Evolutionary conservation across 352 stramenopile species (phyloP).

Genomic region (Phytophthora cactorum): DNA sequence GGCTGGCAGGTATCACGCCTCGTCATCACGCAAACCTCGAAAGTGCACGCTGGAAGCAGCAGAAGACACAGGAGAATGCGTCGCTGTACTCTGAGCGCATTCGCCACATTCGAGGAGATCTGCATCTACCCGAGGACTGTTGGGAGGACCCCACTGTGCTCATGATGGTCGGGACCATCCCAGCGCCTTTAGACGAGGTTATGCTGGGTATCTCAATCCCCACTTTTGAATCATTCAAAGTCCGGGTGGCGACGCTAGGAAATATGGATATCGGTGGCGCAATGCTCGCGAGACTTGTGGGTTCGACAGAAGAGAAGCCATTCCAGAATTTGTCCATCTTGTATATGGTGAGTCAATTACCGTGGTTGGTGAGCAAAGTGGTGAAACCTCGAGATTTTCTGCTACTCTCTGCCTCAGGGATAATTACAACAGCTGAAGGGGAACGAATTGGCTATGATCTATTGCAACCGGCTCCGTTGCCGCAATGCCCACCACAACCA

Average conservation of each 20-base stretch:
- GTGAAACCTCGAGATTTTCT: slow-evolving; percentile 53
- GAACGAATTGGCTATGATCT: slow-evolving; percentile 60
- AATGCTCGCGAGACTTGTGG: slow-evolving; percentile 61
- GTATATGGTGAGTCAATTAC: slow-evolving; percentile 44
- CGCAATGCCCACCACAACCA: slow-evolving; percentile 29
- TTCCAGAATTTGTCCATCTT: slow-evolving; percentile 59
- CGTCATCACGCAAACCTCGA: slow-evolving; percentile 36
- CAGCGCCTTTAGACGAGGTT: slow-evolving; percentile 55
- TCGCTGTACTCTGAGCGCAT: slow-evolving; percentile 45
- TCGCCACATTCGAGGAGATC: slow-evolving; percentile 28
- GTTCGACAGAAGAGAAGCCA: slow-evolving; percentile 42
- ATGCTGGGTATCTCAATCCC: slow-evolving; percentile 56
- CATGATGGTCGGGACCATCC: slow-evolving; percentile 52
- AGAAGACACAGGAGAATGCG: slow-evolving; percentile 39
- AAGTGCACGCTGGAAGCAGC: slow-evolving; percentile 44
- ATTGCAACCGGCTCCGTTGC: slow-evolving; percentile 53
- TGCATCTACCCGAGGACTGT: slow-evolving; percentile 37
- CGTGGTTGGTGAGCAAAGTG: slow-evolving; percentile 49
- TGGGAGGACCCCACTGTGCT: slow-evolving; percentile 41
- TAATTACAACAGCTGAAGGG: slow-evolving; percentile 41
- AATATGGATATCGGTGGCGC: slow-evolving; percentile 40
- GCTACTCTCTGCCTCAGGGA: slow-evolving; percentile 46
- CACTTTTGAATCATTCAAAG: slow-evolving; percentile 49
- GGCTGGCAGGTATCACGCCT: slow-evolving; percentile 25
- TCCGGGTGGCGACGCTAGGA: slow-evolving; percentile 35